Evolutionary conservation across 2,329 filamentous ascomycete genomes (phyloP).

Genomic region (Diplodia intermedia): DNA sequence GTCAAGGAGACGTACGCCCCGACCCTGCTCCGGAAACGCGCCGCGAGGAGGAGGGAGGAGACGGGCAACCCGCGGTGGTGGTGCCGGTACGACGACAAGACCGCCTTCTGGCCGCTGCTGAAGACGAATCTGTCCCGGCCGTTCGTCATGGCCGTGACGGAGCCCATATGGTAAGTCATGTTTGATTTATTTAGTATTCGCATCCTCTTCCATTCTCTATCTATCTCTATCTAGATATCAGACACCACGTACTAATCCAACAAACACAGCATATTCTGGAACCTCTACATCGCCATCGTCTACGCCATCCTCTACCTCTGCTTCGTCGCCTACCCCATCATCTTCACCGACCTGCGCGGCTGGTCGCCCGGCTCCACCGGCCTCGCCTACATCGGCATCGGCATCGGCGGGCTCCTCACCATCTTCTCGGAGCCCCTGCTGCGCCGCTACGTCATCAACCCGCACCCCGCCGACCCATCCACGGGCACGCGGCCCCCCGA

Average conservation of each 20-base stretch:
- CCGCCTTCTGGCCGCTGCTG: slow-evolving; percentile 67
- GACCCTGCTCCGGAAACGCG: slow-evolving; percentile 70
- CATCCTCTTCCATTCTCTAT: neutral
- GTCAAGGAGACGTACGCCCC: slow-evolving; percentile 81
- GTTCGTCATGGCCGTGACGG: slow-evolving; percentile 76
- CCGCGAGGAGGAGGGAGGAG: slow-evolving; percentile 68
- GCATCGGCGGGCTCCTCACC: slow-evolving; percentile 59
- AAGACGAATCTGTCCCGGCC: slow-evolving; percentile 79
- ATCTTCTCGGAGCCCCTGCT: slow-evolving; percentile 63
- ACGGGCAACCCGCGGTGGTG: slow-evolving; percentile 76
- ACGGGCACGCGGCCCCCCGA: slow-evolving; percentile 79
- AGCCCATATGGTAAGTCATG: slow-evolving; percentile 75
- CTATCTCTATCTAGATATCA: neutral
- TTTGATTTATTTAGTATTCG: no score
- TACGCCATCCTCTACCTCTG: slow-evolving; percentile 90
- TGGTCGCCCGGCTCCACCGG: slow-evolving; percentile 78
- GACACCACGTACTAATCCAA: neutral
- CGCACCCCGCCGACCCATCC: slow-evolving; percentile 73
- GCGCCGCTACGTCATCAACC: slow-evolving; percentile 74
- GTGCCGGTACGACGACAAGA: slow-evolving; percentile 78
- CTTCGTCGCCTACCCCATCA: slow-evolving; percentile 88
- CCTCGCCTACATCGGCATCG: slow-evolving; percentile 77
- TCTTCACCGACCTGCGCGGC: slow-evolving; percentile 76
- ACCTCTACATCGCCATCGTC: slow-evolving; percentile 74
- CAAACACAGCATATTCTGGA: slow-evolving; percentile 70